Evolutionary conservation across 2,329 filamentous ascomycete species (phyloP), one percentile per base, ranked within the genome.

Genomic region (Monosporascus sp.): DNA sequence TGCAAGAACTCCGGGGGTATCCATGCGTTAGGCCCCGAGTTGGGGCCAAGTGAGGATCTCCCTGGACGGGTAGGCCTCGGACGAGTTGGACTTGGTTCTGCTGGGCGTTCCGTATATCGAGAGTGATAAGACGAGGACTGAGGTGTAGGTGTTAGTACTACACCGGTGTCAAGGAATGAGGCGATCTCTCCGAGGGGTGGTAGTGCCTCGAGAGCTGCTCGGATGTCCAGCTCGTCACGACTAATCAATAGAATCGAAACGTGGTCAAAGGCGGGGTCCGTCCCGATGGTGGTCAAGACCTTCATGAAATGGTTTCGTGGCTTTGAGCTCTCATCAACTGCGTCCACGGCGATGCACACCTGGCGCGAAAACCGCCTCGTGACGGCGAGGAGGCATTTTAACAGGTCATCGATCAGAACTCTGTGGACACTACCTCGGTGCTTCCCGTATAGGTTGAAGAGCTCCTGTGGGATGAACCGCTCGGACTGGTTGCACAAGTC

Each of bases 221-320:
- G 49, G 24, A 69, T 68, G 24, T 70, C 66, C 3, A 44, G 31
- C 22, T 69, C 66, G 11, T 63, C 55, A 1, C 66, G 65, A 38
- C 67, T 68, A 5, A 66, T 68, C 40, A 63, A 58, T 11, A 69
- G 35, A 18, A 69, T 50, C 0, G 57, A 67, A 8, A 70, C 53
- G 3, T 63, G 60, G 1, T 48, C 17, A 48, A 64, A 68, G 11
- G 54, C 43, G 1, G 50, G 17, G 5, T 60, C 51, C 17, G 59
- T 64, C 15, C 62, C 60, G 26, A 70, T 55, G 7, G 50, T 53
- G 3, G 55, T 48, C 24, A 70, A 44, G n/a, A 61, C 49, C 1
- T 51, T 50, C 3, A 66, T 53, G 3, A 68, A 53, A 9, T 58
- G 54, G 0, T 31, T 45, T 15, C 62, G 53, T 14, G 62, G 55